Evolutionary conservation across 352 stramenopile genomes (phyloP), one percentile per base, ranked within the genome.

Genomic region (Pythium insidiosum): DNA sequence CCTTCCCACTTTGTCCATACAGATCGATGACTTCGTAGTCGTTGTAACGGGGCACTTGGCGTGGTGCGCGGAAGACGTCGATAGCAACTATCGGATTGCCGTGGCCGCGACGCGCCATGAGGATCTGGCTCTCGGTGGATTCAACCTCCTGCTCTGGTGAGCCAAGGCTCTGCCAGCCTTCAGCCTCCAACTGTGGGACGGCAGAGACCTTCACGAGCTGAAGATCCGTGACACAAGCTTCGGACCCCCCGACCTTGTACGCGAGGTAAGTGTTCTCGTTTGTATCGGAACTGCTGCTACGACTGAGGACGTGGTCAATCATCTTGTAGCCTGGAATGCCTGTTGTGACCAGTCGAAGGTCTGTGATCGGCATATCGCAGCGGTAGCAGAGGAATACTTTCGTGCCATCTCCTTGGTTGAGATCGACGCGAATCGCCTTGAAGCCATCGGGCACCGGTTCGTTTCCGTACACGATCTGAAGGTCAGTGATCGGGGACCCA

Each of bases 21-120:
- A 94, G 37, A 16, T 89, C 66, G 23, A 93, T 92, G 10, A 90
- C 73, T 50, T 94, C 82, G 51, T 94, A 94, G 40, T 94, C 80
- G 26, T 88, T 88, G 53, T 92, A 94, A 31, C 87, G 85, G 6
- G 82, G 82, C 16, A 94, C 78, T 67, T 86, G 71, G 10, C 78
- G 68, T 20, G 82, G 82, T 5, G 80, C 76, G 26, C 82, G 75
- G 43, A 92, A 94, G 6, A 94, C 82, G 45, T 94, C 82, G 41
- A 94, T 66, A 1, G 78, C 80, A 23, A 90, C 89, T 43, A 94
- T 90, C 5, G 82, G 82, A 26, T 93, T 93, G 3, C 82, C 82
- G 29, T 93, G 80, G 2, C 82, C 82, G 34, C 82, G 62, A 23
- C 77, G 77, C 34, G 91, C 45, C 63, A 91, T 76, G 13, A 94